Evolutionary conservation across 768 basidiomycete species (phyloP).

Genomic region (Termitomyces sp.): DNA sequence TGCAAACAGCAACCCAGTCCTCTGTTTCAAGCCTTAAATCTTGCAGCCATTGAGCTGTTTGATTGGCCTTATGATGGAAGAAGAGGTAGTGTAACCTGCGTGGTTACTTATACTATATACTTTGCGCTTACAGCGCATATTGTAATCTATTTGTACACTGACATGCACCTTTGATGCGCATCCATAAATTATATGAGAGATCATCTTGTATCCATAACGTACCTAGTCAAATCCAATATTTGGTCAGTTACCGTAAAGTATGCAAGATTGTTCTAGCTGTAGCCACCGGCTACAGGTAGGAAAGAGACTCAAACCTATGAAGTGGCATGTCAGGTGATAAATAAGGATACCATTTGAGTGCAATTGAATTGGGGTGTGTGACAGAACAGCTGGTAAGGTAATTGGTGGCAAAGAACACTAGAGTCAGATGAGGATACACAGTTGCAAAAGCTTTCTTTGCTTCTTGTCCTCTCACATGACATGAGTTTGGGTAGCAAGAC

Average conservation of each 20-base stretch:
- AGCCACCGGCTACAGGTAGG: too few relatives aligned
- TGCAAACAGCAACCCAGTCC: constrained; percentile 41
- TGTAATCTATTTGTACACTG: too few relatives aligned
- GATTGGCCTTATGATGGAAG: constrained; percentile 30
- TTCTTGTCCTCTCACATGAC: constrained; percentile 19
- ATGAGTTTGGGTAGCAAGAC: constrained; percentile 16
- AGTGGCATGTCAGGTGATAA: constrained; percentile 16
- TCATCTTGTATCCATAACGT: too few relatives aligned
- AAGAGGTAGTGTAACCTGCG: too few relatives aligned
- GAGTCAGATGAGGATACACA: constrained; percentile 18
- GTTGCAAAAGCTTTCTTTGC: constrained; percentile 16
- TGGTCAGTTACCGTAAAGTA: too few relatives aligned
- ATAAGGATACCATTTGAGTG: constrained; percentile 26
- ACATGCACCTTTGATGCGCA: too few relatives aligned
- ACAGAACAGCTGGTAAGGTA: constrained; percentile 21
- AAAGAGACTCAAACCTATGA: constrained; percentile 19
- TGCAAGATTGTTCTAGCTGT: too few relatives aligned
- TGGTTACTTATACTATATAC: too few relatives aligned
- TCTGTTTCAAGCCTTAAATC: constrained; percentile 26
- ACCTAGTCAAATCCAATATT: too few relatives aligned
- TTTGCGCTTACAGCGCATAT: too few relatives aligned
- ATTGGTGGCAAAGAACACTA: constrained; percentile 23
- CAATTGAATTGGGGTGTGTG: constrained; percentile 17
- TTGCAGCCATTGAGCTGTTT: constrained; percentile 37
- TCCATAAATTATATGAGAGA: too few relatives aligned